phyloP scores from a whole-genome alignment of 495 filamentous ascomycete genomes.

The Oleoguttula mirabilis region DNA sequence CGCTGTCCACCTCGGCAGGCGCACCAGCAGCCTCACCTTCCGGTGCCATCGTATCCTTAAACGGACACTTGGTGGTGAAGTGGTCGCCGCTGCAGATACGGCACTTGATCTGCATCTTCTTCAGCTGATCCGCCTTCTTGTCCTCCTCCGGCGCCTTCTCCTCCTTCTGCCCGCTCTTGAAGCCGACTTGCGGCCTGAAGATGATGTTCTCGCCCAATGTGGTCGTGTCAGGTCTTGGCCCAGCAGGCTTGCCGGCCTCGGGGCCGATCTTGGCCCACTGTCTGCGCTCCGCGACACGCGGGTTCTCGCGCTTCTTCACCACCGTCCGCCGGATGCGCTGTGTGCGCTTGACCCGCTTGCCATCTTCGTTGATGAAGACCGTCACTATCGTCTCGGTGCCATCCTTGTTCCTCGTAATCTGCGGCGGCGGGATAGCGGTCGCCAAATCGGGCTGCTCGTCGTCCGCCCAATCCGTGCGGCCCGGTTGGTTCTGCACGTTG shows the following conservation, averaged over 20 bases:
- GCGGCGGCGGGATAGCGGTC: constrained; percentile 65
- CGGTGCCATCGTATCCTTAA: constrained; percentile 71
- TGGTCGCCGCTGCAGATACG: constrained; percentile 97
- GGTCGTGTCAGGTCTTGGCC: constrained; percentile 73
- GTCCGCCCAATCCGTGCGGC: constrained; percentile 86
- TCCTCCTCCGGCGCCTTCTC: constrained; percentile 52
- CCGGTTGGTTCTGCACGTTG: constrained; percentile 25
- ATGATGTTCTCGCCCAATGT: constrained; percentile 93
- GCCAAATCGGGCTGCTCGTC: constrained; percentile 83
- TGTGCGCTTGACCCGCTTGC: constrained; percentile 92
- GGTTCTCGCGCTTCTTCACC: constrained; percentile 85
- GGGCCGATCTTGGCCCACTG: constrained; percentile 85
- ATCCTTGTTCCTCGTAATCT: constrained; percentile 89
- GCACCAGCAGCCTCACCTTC: constrained; percentile 49
- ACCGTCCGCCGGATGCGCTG: constrained; percentile 84
- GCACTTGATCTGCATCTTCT: constrained; percentile 99
- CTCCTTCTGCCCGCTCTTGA: constrained; percentile 66
- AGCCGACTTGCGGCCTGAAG: constrained; percentile 80
- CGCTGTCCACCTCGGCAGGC: constrained; percentile 39
- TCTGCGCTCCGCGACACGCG: constrained; percentile 86
- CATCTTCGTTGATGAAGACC: constrained; percentile 81
- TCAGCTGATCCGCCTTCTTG: constrained; percentile 65
- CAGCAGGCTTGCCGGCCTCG: constrained; percentile 58
- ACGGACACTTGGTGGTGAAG: constrained; percentile 91
- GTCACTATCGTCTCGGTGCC: constrained; percentile 91